Evolutionary conservation across 1,284 basidiomycete genomes (phyloP).

Genomic region (Leucocoprinus gongylophorus): DNA sequence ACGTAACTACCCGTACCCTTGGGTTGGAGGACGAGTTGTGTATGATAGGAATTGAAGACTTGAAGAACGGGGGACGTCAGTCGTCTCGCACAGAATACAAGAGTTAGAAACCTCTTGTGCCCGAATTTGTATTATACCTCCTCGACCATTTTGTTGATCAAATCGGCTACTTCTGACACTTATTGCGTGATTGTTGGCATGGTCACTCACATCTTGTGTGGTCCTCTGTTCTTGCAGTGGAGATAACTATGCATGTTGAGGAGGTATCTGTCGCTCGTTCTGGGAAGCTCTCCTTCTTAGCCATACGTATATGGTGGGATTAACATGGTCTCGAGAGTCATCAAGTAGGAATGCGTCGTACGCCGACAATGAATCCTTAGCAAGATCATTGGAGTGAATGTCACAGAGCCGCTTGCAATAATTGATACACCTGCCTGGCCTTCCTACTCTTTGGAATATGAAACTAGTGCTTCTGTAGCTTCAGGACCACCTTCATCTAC

Average conservation of each 20-base stretch:
- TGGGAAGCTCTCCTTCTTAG: conserved; percentile 44
- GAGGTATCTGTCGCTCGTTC: conserved; percentile 41
- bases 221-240: conserved; percentile 29
- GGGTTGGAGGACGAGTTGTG: conserved; percentile 41
- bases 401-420: conserved; percentile 39
- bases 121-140: not conserved
- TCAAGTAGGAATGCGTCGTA: conserved; percentile 46
- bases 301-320: conserved; percentile 51
- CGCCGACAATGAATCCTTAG: conserved; percentile 34
- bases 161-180: conserved; percentile 41
- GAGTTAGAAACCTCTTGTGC: not conserved
- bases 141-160: conserved; percentile 24
- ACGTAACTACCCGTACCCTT: conserved; percentile 41
- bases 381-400: conserved; percentile 32
- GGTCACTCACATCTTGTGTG: conserved; percentile 25
- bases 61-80: not conserved
- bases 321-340: conserved; percentile 24
- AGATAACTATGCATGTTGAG: conserved; percentile 51
- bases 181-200: conserved; percentile 46
- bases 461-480: conserved; percentile 24
- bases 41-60: conserved; percentile 46
- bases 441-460: conserved; percentile 10
- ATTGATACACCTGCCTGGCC: conserved; percentile 28
- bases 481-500: conserved; percentile 47
- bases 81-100: not conserved